These are phyloP conservation scores for Xylariomycetidae sp. DNA, from an alignment of 2,329 filamentous ascomycete species.

Conservation along the genomic window DNA sequence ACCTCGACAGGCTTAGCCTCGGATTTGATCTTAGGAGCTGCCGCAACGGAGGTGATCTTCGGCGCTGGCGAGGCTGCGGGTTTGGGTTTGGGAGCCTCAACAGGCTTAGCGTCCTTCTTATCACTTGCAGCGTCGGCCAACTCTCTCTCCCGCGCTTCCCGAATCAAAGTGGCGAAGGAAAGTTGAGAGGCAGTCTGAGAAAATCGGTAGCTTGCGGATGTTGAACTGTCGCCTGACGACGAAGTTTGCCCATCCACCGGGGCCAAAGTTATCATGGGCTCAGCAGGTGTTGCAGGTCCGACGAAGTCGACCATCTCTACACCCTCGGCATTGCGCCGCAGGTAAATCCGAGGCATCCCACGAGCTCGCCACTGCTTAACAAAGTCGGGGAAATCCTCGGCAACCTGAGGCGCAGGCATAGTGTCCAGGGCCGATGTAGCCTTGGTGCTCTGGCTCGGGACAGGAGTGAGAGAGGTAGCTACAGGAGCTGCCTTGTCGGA, in stretches of 20 bases:
- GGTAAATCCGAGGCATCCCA: slow-evolving; percentile 22
- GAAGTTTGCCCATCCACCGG: slow-evolving; percentile 5
- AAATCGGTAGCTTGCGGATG: slow-evolving; percentile 9
- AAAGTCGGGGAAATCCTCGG: slow-evolving; percentile 21
- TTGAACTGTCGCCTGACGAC: too few species aligned
- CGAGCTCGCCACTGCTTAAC: slow-evolving; percentile 20
- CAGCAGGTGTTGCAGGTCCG: slow-evolving; percentile 4
- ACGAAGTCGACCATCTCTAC: slow-evolving; percentile 24
- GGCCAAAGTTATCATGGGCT: slow-evolving; percentile 11
- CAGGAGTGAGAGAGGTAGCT: slow-evolving; percentile 1
- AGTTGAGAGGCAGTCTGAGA: slow-evolving; percentile 6
- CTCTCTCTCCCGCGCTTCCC: slow-evolving; percentile 7
- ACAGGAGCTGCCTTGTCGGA: not conserved
- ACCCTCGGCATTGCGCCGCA: slow-evolving; percentile 17
- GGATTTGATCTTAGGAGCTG: too few species aligned
- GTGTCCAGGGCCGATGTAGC: slow-evolving; percentile 12
- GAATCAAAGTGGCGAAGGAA: slow-evolving; percentile 7
- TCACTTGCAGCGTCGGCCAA: not conserved
- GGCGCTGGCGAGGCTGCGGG: too few species aligned
- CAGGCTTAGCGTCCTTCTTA: slow-evolving; percentile 1
- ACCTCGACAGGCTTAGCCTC: slow-evolving; percentile 6
- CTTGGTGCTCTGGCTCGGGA: not conserved
- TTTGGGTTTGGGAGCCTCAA: too few species aligned
- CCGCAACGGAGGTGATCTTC: too few species aligned
- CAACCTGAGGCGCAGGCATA: slow-evolving; percentile 18